These are phyloP conservation scores for Endothia cerciana DNA, from an alignment of 2,329 filamentous ascomycete genomes.

Conservation along the genomic window DNA sequence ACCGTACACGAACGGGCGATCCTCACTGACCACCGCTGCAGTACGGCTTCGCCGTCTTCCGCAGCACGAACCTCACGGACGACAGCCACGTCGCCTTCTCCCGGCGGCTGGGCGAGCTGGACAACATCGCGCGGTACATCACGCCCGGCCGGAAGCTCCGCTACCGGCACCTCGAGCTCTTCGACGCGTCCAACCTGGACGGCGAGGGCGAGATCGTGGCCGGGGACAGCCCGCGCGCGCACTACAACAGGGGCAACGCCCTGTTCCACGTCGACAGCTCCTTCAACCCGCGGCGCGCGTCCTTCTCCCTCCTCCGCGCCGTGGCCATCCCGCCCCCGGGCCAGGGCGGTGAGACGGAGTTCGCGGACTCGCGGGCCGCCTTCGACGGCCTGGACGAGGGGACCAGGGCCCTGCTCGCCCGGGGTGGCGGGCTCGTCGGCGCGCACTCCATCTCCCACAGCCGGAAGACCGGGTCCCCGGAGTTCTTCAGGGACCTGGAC, in stretches of 20 bases:
- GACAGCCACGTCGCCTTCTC: conserved; percentile 55
- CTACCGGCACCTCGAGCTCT: conserved; percentile 54
- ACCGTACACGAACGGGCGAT: not conserved
- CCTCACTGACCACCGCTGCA: not conserved
- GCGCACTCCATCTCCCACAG: conserved; percentile 57
- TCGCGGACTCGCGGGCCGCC: conserved; percentile 56
- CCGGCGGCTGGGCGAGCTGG: conserved; percentile 55
- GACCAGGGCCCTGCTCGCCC: conserved; percentile 35
- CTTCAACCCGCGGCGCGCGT: conserved; percentile 58
- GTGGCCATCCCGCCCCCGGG: conserved; percentile 51
- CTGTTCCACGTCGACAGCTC: conserved; percentile 60
- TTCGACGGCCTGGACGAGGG: conserved; percentile 49
- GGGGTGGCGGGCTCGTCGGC: conserved; percentile 47
- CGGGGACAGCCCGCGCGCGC: conserved; percentile 44
- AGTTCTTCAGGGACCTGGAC: conserved; percentile 51
- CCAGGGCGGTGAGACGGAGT: conserved; percentile 55
- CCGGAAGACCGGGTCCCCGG: conserved; percentile 54
- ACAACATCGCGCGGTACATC: conserved; percentile 56
- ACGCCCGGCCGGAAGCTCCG: conserved; percentile 50
- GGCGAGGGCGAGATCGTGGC: conserved; percentile 49
- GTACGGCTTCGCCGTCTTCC: conserved; percentile 54
- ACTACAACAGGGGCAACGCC: conserved; percentile 49
- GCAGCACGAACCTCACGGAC: conserved; percentile 54
- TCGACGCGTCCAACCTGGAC: conserved; percentile 61
- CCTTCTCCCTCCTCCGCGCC: conserved; percentile 55